Conservation (phyloP, 148 eudicot genomes). For the Amaranthus cruentus region DNA sequence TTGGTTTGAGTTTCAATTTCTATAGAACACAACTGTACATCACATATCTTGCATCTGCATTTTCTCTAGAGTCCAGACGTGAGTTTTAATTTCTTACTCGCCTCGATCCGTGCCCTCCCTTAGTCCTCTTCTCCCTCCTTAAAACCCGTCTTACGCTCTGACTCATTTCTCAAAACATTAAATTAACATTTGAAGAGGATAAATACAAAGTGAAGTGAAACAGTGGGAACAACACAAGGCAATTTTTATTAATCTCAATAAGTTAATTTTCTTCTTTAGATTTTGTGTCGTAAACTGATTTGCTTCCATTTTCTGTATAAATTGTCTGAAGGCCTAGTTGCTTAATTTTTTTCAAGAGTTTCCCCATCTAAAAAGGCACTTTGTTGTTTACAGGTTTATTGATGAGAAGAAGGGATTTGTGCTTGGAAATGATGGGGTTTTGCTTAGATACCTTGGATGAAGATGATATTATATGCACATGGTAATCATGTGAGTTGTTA, state of each 20-base stretch:
- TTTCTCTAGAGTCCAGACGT: too few species aligned
- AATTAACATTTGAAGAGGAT: too few species aligned
- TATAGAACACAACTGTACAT: not conserved
- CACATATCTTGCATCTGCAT: not conserved
- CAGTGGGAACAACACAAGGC: too few species aligned
- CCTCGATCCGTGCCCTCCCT: not conserved
- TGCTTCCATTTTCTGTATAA: not conserved
- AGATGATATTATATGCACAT: slow-evolving; percentile 1
- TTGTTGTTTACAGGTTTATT: slow-evolving; percentile 55
- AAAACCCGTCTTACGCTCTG: too few species aligned
- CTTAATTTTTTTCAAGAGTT: not conserved
- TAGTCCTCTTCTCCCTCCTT: not conserved
- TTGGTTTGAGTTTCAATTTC: not conserved
- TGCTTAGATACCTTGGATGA: slow-evolving; percentile 91
- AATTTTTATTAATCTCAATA: too few species aligned
- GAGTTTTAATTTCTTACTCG: too few species aligned
- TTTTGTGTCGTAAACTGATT: not conserved
- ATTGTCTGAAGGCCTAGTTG: not conserved
- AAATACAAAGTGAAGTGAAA: too few species aligned
- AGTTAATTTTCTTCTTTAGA: not conserved
- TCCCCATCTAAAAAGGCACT: slow-evolving; percentile 5
- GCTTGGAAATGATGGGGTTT: slow-evolving; percentile 94
- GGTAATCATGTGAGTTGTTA: slow-evolving; percentile 4
- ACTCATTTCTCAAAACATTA: too few species aligned
- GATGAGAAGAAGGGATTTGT: slow-evolving; percentile 83